These are phyloP conservation scores for Aspergillus candidus DNA, from an alignment of 2,329 filamentous ascomycete species.

Conservation along the genomic window DNA sequence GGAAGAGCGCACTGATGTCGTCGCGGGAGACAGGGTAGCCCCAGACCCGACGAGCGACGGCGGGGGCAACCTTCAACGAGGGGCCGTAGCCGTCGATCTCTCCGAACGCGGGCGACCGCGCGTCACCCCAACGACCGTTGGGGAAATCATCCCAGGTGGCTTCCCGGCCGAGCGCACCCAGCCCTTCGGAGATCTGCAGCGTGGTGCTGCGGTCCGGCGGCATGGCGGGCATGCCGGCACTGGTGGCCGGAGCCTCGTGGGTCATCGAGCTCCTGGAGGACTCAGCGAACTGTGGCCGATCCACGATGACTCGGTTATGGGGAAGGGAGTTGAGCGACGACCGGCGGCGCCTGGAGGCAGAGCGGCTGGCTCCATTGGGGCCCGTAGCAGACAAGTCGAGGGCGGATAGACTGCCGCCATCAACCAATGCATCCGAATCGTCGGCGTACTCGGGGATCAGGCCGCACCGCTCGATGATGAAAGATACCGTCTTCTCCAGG, in stretches of 20 bases:
- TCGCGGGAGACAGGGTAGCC: slow-evolving; percentile 62
- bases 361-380: slow-evolving; percentile 17
- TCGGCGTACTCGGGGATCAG: slow-evolving; percentile 63
- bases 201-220: slow-evolving; percentile 77
- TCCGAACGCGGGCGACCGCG: slow-evolving; percentile 85
- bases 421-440: slow-evolving; percentile 42
- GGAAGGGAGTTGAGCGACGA: slow-evolving; percentile 80
- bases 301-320: slow-evolving; percentile 80
- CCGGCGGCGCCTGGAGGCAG: slow-evolving; percentile 52
- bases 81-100: slow-evolving; percentile 98
- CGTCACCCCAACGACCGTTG: slow-evolving; percentile 92
- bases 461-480: slow-evolving; percentile 79
- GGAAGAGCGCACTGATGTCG: slow-evolving; percentile 77
- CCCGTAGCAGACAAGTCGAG: slow-evolving; percentile 21
- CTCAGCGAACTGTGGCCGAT: slow-evolving; percentile 42
- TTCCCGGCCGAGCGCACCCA: slow-evolving; percentile 81
- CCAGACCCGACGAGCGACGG: slow-evolving; percentile 79
- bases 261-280: slow-evolving; percentile 33
- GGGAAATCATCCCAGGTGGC: slow-evolving; percentile 99
- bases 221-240: slow-evolving; percentile 64
- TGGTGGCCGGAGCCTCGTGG: slow-evolving; percentile 66
- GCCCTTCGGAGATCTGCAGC: slow-evolving; percentile 87
- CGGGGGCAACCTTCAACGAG: slow-evolving; percentile 84
- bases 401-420: slow-evolving; percentile 21
- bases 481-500: slow-evolving; percentile 89